phyloP scores from a whole-genome alignment of 2,329 filamentous ascomycete species.

The Huntiella decipiens region DNA sequence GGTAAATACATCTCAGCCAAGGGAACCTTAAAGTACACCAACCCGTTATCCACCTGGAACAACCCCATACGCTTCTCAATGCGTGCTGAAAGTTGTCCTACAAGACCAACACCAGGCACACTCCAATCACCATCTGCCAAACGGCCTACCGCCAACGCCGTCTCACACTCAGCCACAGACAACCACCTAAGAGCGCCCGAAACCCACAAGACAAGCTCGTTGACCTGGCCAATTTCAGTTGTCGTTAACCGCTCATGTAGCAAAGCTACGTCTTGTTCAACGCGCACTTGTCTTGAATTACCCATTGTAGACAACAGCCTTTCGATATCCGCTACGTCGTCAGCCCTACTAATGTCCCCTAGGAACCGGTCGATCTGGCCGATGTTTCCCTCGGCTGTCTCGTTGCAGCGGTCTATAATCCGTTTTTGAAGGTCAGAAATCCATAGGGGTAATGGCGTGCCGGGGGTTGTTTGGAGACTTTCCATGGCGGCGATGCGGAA shows the following conservation, averaged over 20 bases:
- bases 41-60: background rate
- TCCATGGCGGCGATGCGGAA: background rate
- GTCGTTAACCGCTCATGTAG: slow-evolving; percentile 18
- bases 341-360: slow-evolving; percentile 17
- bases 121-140: background rate
- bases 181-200: slow-evolving; percentile 15
- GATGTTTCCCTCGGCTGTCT: background rate
- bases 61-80: background rate
- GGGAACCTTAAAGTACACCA: background rate
- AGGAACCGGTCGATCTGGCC: slow-evolving; percentile 13
- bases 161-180: slow-evolving; percentile 16
- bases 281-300: slow-evolving; percentile 17
- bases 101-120: background rate
- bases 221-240: slow-evolving; percentile 21
- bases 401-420: background rate
- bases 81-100: background rate
- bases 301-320: slow-evolving; percentile 17
- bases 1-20: background rate
- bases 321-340: slow-evolving; percentile 19
- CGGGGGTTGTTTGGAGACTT: background rate
- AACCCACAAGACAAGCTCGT: slow-evolving; percentile 21
- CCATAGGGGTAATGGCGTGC: background rate
- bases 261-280: slow-evolving; percentile 17
- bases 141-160: background rate
- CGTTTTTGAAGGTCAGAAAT: background rate